Evolutionary conservation across 805 yeast genomes (phyloP).

Genomic region (Saturnispora mendoncae): DNA sequence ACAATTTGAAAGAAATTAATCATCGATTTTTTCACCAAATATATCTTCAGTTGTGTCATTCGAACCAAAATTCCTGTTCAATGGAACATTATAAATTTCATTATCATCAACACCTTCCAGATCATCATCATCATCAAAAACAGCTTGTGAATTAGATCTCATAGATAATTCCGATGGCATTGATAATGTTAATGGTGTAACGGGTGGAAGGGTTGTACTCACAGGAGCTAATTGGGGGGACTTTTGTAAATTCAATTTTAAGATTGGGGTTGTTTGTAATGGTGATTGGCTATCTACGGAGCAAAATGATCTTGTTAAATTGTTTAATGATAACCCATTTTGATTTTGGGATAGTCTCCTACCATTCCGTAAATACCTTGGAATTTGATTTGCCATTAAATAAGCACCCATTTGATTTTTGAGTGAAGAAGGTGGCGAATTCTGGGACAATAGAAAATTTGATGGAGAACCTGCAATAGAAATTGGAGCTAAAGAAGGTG

Average conservation of each 20-base stretch:
- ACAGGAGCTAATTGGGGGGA: constrained; percentile 31
- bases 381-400: constrained; percentile 5
- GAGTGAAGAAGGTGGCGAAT: constrained; percentile 40
- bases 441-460: constrained; percentile 42
- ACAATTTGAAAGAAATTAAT: too few species aligned
- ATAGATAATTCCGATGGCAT: constrained; percentile 15
- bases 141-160: constrained; percentile 9
- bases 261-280: constrained; percentile 20
- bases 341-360: constrained; percentile 1
- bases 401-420: constrained; percentile 13
- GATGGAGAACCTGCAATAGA: constrained; percentile 50
- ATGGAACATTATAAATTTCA: neutral
- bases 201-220: constrained; percentile 29
- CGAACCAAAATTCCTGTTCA: neutral
- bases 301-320: constrained; percentile 1
- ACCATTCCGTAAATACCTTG: constrained; percentile 3
- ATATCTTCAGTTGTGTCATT: constrained; percentile 10
- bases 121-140: constrained; percentile 15
- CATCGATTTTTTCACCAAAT: constrained; percentile 13
- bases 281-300: constrained; percentile 10
- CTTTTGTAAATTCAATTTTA: constrained; percentile 17
- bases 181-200: constrained; percentile 30
- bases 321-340: neutral
- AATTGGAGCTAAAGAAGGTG: constrained; percentile 44
- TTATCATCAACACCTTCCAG: constrained; percentile 6